A percentile compares a stretch with the other conserved stretches of the same genome.
Evolutionary conservation across 2,329 filamentous ascomycete genomes (phyloP).

Genomic region (Lecanicillium sp.): DNA sequence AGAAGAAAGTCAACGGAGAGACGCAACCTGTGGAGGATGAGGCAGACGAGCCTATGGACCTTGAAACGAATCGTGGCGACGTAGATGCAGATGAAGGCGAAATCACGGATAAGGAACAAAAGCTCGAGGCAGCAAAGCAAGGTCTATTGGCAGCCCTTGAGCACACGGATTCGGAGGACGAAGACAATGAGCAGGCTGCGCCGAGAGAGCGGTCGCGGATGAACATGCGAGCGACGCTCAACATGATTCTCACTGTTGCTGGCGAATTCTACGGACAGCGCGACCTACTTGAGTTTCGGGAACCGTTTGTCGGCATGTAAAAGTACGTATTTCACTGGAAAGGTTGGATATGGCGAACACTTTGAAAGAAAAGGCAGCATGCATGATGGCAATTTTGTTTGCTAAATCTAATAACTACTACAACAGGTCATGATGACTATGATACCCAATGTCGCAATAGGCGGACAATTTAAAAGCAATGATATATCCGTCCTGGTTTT

Average conservation of each 20-base stretch:
- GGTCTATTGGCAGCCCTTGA: slow-evolving; percentile 39
- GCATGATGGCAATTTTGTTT: too few species aligned
- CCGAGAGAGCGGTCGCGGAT: slow-evolving; percentile 27
- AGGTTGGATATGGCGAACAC: too few species aligned
- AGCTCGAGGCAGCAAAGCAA: slow-evolving; percentile 39
- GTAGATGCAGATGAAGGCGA: slow-evolving; percentile 29
- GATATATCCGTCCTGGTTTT: too few species aligned
- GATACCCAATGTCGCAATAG: too few species aligned
- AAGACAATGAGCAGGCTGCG: slow-evolving; percentile 16
- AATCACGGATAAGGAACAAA: slow-evolving; percentile 19
- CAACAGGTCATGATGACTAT: too few species aligned
- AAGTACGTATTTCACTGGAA: too few species aligned
- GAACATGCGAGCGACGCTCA: slow-evolving; percentile 64
- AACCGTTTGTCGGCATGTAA: slow-evolving; percentile 39
- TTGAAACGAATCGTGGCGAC: slow-evolving; percentile 14
- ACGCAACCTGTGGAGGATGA: slow-evolving; percentile 12
- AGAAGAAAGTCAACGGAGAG: too few species aligned
- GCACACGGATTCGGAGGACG: slow-evolving; percentile 10
- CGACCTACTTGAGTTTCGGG: slow-evolving; percentile 70
- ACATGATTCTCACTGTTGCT: slow-evolving; percentile 84
- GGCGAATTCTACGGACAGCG: slow-evolving; percentile 86
- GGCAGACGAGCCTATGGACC: slow-evolving; percentile 35
- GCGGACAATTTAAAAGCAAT: too few species aligned
- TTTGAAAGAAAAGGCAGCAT: too few species aligned
- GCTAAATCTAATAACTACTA: too few species aligned